phyloP scores from a whole-genome alignment of 176 grass and related monocot genomes.

The Eragrostis nindensis region DNA sequence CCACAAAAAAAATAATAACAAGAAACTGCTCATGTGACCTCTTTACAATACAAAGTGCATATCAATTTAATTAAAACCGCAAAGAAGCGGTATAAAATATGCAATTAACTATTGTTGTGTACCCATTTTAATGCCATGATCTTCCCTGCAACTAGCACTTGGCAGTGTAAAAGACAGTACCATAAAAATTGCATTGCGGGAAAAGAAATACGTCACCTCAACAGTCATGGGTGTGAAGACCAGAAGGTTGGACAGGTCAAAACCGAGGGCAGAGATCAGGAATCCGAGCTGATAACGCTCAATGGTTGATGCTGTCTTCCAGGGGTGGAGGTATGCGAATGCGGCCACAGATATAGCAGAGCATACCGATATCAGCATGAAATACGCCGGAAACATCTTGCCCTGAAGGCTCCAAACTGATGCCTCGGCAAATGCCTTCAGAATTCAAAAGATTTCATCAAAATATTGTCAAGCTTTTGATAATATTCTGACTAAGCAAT shows the following conservation, averaged over 20 bases:
- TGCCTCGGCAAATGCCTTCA: conserved; percentile 78
- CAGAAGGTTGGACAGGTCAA: conserved; percentile 84
- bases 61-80: no score
- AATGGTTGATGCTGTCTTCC: conserved; percentile 66
- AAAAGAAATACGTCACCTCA: conserved; percentile 49
- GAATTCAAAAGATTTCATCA: conserved; percentile 32
- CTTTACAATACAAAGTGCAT: no score
- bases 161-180: not conserved
- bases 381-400: conserved; percentile 69
- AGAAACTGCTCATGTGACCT: no score
- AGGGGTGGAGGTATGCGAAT: conserved; percentile 72
- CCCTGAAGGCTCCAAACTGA: conserved; percentile 64
- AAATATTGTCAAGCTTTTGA: conserved; percentile 3
- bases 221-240: conserved; percentile 87
- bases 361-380: conserved; percentile 65
- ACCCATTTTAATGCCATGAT: no score
- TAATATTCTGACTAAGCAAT: not conserved
- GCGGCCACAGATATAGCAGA: conserved; percentile 58
- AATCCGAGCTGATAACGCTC: conserved; percentile 83
- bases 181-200: not conserved
- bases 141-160: conserved; percentile 5
- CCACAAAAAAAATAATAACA: no score
- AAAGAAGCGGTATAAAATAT: no score
- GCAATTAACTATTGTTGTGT: no score
- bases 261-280: conserved; percentile 65